These are phyloP conservation scores for Macrolepiota dolichaula DNA, from an alignment of 768 basidiomycete species.

Conservation along the genomic window DNA sequence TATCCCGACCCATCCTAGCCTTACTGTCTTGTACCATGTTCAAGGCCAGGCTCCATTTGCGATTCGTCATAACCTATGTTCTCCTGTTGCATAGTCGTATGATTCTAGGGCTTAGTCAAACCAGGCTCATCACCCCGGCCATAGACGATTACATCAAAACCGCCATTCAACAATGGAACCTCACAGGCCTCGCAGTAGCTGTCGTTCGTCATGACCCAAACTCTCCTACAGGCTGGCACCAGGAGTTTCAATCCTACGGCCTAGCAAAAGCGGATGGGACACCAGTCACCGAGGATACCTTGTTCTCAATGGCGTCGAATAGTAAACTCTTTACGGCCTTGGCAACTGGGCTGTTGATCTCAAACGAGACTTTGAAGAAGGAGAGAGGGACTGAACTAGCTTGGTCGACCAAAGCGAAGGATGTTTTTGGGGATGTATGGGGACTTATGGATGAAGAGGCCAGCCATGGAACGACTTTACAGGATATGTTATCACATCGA, in stretches of 20 bases:
- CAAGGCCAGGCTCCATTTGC: too few species aligned
- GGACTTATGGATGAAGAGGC: conserved; percentile 32
- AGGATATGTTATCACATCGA: conserved; percentile 40
- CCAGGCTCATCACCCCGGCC: conserved; percentile 18
- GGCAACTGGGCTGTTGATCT: conserved; percentile 34
- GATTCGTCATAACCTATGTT: too few species aligned
- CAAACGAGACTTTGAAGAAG: conserved; percentile 29
- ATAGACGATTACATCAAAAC: conserved; percentile 20
- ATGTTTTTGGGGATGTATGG: conserved; percentile 33
- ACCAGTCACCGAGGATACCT: conserved; percentile 34
- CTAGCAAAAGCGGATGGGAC: conserved; percentile 28
- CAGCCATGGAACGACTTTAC: conserved; percentile 27
- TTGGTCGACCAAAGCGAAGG: conserved; percentile 34
- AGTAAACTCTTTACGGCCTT: conserved; percentile 37
- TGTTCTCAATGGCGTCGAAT: conserved; percentile 40
- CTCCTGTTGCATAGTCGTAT: too few species aligned
- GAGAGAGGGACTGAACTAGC: conserved; percentile 23
- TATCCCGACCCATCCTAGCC: too few species aligned
- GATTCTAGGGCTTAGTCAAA: too few species aligned
- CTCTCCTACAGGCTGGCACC: conserved; percentile 26
- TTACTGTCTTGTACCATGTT: too few species aligned
- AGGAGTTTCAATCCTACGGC: conserved; percentile 35
- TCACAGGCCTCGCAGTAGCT: conserved; percentile 33
- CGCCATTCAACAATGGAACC: conserved; percentile 30
- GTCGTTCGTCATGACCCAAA: conserved; percentile 30